Conservation (phyloP, 1,139 yeast species). For the Yamadazyma oceani region DNA sequence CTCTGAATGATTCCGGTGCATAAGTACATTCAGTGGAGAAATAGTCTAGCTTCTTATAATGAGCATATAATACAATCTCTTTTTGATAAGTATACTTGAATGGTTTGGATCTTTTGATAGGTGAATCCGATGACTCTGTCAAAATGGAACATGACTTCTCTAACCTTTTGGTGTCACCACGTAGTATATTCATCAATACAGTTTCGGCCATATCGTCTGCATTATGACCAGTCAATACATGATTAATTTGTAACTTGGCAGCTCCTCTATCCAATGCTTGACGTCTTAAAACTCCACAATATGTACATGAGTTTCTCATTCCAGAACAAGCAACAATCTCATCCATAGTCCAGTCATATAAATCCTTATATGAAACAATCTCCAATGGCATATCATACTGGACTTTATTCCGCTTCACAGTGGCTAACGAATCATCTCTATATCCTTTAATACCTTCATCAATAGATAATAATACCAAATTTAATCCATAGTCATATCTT, state of each 20-base stretch:
- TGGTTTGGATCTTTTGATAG: slow-evolving; percentile 89
- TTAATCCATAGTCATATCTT: slow-evolving; percentile 80
- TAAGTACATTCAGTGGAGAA: slow-evolving; percentile 97
- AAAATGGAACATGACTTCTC: slow-evolving; percentile 89
- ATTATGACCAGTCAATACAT: slow-evolving; percentile 97
- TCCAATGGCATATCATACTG: slow-evolving; percentile 90
- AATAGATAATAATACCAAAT: slow-evolving; percentile 77
- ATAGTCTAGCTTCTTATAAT: slow-evolving; percentile 90
- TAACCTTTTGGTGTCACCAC: slow-evolving; percentile 95
- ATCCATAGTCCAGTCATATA: slow-evolving; percentile 98
- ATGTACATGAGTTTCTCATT: slow-evolving; percentile 90
- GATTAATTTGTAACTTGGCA: slow-evolving; percentile 78
- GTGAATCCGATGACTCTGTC: slow-evolving; percentile 77
- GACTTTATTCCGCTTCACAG: slow-evolving; percentile 86
- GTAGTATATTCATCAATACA: slow-evolving; percentile 84
- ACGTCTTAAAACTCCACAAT: slow-evolving; percentile 95
- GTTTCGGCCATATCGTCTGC: slow-evolving; percentile 99
- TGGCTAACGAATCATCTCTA: slow-evolving; percentile 94
- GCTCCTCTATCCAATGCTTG: slow-evolving; percentile 98
- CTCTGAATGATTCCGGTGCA: slow-evolving; percentile 98
- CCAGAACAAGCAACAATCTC: slow-evolving; percentile 96
- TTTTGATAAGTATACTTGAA: slow-evolving; percentile 95
- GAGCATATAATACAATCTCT: slow-evolving; percentile 96
- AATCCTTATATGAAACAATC: slow-evolving; percentile 83
- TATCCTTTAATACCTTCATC: slow-evolving; percentile 98